Percentiles rank a stretch among this genome's conserved stretches.
These are phyloP conservation scores for Mediolabrus comicus DNA, from an alignment of 108 stramenopile genomes.

Conservation along the genomic window DNA sequence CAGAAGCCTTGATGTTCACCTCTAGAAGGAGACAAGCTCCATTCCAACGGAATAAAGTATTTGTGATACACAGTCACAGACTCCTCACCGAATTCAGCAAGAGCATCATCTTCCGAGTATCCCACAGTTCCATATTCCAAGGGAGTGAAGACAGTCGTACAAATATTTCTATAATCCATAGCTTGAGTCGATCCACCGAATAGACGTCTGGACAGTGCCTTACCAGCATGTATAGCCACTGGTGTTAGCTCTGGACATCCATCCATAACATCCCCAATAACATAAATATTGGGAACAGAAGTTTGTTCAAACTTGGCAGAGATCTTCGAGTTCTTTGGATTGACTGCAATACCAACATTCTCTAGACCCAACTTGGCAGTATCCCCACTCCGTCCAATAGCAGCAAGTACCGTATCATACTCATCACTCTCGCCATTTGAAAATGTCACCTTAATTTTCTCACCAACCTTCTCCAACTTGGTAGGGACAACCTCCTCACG, in stretches of 20 bases:
- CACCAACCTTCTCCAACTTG: constrained; percentile 80
- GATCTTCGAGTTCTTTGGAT: constrained; percentile 83
- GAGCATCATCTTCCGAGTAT: constrained; percentile 94
- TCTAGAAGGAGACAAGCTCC: constrained; percentile 82
- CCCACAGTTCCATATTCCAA: constrained; percentile 96
- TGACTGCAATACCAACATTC: constrained; percentile 67
- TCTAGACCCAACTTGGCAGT: constrained; percentile 86
- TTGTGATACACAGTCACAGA: constrained; percentile 92
- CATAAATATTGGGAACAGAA: constrained; percentile 89
- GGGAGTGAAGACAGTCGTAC: constrained; percentile 98
- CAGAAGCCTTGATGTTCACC: constrained; percentile 68
- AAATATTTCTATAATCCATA: constrained; percentile 93
- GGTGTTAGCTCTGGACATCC: constrained; percentile 97
- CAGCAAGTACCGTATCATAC: constrained; percentile 90
- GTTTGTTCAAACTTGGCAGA: constrained; percentile 84
- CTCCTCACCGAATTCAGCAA: constrained; percentile 73
- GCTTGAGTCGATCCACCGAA: constrained; percentile 83
- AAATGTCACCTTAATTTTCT: constrained; percentile 85
- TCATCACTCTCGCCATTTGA: constrained; percentile 73
- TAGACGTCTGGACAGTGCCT: constrained; percentile 84
- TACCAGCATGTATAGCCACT: constrained; percentile 96
- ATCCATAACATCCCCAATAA: constrained; percentile 97
- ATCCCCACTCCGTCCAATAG: constrained; percentile 93
- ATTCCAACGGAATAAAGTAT: constrained; percentile 93
- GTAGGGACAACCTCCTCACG: constrained; percentile 71